phyloP scores from a whole-genome alignment of 306 rosid species.

The Cucurbita maxima region DNA sequence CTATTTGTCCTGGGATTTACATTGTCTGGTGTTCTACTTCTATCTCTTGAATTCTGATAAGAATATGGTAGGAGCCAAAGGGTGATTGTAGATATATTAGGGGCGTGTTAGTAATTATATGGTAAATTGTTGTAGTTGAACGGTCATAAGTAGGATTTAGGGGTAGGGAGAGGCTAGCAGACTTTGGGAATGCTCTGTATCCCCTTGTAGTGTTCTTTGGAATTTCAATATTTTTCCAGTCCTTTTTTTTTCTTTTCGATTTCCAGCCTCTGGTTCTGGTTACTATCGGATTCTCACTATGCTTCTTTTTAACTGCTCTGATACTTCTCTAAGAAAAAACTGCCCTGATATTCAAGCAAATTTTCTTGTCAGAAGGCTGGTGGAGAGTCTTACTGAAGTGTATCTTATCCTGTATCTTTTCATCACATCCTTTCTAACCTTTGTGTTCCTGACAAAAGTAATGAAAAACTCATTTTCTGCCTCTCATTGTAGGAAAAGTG shows the following conservation, averaged over 20 bases:
- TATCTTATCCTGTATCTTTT: neutral
- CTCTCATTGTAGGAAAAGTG: constrained; percentile 54
- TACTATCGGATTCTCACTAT: neutral
- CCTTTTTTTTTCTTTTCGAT: neutral
- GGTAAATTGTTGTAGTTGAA: neutral
- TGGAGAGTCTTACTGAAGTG: neutral
- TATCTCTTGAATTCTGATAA: neutral
- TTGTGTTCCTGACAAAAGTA: neutral
- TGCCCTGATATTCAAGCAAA: neutral
- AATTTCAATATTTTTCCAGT: neutral
- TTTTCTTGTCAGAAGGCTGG: neutral
- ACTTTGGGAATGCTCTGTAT: neutral
- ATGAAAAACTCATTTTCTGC: constrained; percentile 5
- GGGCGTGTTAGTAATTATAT: neutral
- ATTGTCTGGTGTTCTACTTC: neutral
- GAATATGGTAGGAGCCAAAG: neutral
- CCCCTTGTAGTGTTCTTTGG: neutral
- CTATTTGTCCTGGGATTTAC: neutral
- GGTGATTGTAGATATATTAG: neutral
- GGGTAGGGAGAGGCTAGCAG: neutral
- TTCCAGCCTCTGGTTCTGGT: neutral
- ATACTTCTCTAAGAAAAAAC: neutral
- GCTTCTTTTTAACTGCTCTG: neutral
- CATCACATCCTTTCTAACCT: neutral
- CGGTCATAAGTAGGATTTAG: neutral